Evolutionary conservation across 129 eudicot species (phyloP).

Genomic region (Rutidosis leptorrhynchoides): DNA sequence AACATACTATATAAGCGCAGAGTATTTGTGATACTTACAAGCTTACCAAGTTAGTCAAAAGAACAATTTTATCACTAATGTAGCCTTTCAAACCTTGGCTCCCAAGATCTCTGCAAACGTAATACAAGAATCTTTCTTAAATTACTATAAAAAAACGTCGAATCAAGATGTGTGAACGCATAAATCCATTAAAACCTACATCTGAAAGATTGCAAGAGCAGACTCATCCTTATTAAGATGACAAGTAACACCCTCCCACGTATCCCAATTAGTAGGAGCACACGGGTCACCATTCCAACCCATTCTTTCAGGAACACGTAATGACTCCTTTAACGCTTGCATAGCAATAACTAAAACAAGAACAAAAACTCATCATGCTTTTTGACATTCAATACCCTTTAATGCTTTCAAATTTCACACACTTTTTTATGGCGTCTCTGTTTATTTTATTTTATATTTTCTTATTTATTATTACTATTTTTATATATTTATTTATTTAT

Average conservation of each 20-base stretch:
- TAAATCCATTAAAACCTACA: constrained; percentile 40
- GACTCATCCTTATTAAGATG: constrained; percentile 48
- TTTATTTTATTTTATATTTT: no score
- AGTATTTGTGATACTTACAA: constrained; percentile 66
- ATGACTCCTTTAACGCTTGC: constrained; percentile 80
- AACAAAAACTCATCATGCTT: constrained; percentile 11
- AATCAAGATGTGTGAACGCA: not conserved
- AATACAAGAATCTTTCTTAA: not conserved
- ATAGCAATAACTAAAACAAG: constrained; percentile 59
- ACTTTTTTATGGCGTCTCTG: no score
- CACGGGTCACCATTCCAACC: constrained; percentile 99
- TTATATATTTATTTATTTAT: no score
- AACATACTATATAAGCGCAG: not conserved
- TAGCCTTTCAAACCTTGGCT: constrained; percentile 95
- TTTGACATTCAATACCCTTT: not conserved
- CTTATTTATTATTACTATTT: no score
- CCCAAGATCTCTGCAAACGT: constrained; percentile 76
- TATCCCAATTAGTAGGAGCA: constrained; percentile 97
- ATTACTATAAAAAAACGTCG: not conserved
- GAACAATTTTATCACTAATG: constrained; percentile 75
- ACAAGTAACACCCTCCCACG: constrained; percentile 98
- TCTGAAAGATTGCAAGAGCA: constrained; percentile 63
- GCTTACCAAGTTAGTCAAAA: constrained; percentile 85
- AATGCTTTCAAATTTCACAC: constrained; percentile 7
- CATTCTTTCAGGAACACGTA: constrained; percentile 90